phyloP scores from a whole-genome alignment of 2,329 filamentous ascomycete species.

The Monilinia aucupariae region DNA sequence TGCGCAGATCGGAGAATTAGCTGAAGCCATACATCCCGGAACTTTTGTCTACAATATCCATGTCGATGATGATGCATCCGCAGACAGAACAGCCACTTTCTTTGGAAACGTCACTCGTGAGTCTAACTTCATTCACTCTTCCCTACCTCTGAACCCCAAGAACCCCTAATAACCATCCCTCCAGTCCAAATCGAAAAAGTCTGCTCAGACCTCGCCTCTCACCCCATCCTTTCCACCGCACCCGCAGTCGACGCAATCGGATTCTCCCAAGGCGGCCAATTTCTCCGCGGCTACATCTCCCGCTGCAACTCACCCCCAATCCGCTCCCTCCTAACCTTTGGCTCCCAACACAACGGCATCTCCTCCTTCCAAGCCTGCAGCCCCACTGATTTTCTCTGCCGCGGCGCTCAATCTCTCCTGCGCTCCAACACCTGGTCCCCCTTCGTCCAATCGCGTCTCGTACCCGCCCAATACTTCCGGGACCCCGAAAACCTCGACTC shows the following conservation, averaged over 20 bases:
- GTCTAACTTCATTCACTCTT: neutral
- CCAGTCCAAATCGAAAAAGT: constrained; percentile 62
- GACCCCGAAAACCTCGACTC: constrained; percentile 60
- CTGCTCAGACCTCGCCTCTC: constrained; percentile 67
- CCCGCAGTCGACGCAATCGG: constrained; percentile 85
- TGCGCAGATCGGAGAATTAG: constrained; percentile 63
- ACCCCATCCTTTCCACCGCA: constrained; percentile 76
- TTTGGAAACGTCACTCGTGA: constrained; percentile 71
- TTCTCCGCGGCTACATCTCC: constrained; percentile 86
- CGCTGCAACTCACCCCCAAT: constrained; percentile 65
- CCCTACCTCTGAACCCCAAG: neutral
- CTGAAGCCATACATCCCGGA: constrained; percentile 67
- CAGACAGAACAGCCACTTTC: constrained; percentile 80
- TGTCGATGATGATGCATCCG: constrained; percentile 53
- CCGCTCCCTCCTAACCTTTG: constrained; percentile 62
- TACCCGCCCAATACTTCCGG: constrained; percentile 94
- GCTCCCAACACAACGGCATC: constrained; percentile 76
- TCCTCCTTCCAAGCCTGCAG: constrained; percentile 71
- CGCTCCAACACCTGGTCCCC: constrained; percentile 73
- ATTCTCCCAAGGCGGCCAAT: constrained; percentile 93
- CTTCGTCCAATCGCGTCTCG: constrained; percentile 72
- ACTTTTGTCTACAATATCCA: constrained; percentile 79
- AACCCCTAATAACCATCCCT: neutral
- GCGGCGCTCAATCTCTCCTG: constrained; percentile 70
- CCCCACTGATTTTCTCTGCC: constrained; percentile 71